Percentiles rank a stretch among this genome's conserved stretches.
These are phyloP conservation scores for Saccharomycopsis capsularis DNA, from an alignment of 805 yeast genomes.

Conservation along the genomic window DNA sequence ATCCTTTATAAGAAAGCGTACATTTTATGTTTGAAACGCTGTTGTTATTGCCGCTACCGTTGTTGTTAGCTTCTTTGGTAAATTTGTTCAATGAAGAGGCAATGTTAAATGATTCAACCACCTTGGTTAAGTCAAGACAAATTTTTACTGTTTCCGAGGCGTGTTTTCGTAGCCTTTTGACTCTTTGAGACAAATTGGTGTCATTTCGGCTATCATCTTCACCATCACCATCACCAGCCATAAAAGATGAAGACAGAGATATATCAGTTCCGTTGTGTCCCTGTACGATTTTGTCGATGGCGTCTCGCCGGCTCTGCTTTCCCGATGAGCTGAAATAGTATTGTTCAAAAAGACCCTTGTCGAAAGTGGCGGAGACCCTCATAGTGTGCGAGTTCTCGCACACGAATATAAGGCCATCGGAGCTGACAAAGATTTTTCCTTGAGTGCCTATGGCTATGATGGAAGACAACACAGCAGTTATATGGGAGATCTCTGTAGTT, in stretches of 20 bases:
- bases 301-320: no score
- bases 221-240: no score
- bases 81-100: slow-evolving; percentile 19
- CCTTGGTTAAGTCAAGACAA: slow-evolving; percentile 38
- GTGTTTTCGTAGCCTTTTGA: slow-evolving; percentile 14
- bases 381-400: slow-evolving; percentile 39
- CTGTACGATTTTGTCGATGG: slow-evolving; percentile 10
- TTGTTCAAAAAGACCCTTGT: slow-evolving; percentile 31
- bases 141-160: slow-evolving; percentile 26
- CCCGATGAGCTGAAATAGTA: no score
- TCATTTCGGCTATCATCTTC: background rate
- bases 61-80: slow-evolving; percentile 28
- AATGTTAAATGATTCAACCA: slow-evolving; percentile 46
- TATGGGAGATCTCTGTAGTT: slow-evolving; percentile 39
- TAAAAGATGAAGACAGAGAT: slow-evolving; percentile 24
- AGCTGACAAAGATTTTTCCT: slow-evolving; percentile 38
- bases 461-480: slow-evolving; percentile 39
- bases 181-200: slow-evolving; percentile 8
- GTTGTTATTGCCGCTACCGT: no score
- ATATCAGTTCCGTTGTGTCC: slow-evolving; percentile 20
- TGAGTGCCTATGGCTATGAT: slow-evolving; percentile 35
- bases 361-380: slow-evolving; percentile 33
- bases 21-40: no score
- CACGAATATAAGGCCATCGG: slow-evolving; percentile 46
- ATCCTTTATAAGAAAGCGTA: slow-evolving; percentile 42